Evolutionary conservation across 2,329 filamentous ascomycete species (phyloP).

Genomic region (Cercospora citrullina): DNA sequence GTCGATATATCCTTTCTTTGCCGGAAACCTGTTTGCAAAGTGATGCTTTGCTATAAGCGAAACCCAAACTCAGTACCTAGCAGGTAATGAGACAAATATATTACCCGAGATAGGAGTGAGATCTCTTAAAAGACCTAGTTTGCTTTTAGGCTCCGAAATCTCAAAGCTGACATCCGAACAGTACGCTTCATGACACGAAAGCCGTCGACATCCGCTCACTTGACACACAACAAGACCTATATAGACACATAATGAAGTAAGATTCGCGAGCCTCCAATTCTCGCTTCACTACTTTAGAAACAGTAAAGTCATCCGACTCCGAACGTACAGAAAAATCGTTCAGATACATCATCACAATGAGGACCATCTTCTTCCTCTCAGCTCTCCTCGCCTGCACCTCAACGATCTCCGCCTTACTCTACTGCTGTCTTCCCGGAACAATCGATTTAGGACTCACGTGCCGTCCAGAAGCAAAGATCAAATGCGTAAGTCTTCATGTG

Average conservation of each 20-base stretch:
- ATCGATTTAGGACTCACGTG: background rate
- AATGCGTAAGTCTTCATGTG: background rate
- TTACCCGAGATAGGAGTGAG: too few species aligned
- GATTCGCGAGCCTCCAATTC: background rate
- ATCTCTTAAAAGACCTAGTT: background rate
- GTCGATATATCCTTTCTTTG: background rate
- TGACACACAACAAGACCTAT: background rate
- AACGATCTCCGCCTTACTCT: background rate
- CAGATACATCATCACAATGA: background rate
- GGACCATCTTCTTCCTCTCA: fast-evolving
- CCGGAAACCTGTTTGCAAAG: too few species aligned
- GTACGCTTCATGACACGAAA: background rate
- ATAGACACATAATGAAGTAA: background rate
- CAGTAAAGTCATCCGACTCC: too few species aligned
- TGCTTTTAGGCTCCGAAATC: background rate
- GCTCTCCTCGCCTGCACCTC: background rate
- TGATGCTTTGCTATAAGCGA: too few species aligned
- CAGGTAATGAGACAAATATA: too few species aligned
- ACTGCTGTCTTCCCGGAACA: background rate
- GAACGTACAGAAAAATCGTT: too few species aligned
- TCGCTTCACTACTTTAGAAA: background rate
- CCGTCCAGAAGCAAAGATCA: background rate
- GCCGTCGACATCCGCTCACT: background rate
- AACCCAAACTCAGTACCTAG: too few species aligned
- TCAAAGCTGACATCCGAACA: background rate